These are phyloP conservation scores for Xerocomellus dryophilus DNA, from an alignment of 768 basidiomycete species.

Conservation along the genomic window DNA sequence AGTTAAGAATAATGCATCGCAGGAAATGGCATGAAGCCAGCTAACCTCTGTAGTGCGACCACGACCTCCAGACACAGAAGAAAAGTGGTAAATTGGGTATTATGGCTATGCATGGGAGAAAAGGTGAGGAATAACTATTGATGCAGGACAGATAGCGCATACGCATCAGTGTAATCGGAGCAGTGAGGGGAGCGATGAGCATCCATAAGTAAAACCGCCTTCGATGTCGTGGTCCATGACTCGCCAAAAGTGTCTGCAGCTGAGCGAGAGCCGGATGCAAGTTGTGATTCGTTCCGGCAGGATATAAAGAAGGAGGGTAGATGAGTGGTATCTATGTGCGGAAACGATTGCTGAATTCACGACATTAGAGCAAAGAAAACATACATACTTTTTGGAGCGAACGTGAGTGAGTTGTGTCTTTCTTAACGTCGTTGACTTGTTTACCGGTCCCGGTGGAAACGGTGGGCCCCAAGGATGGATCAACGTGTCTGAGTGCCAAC, in stretches of 20 bases:
- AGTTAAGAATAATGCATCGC: neutral
- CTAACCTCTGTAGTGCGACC: constrained; percentile 79
- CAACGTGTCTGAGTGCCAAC: constrained; percentile 66
- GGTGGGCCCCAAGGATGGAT: constrained; percentile 65
- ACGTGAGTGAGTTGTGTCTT: constrained; percentile 6
- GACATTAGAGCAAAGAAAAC: neutral
- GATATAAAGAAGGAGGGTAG: constrained; percentile 52
- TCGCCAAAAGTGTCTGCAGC: constrained; percentile 48
- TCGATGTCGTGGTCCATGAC: constrained; percentile 60
- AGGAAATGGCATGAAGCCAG: neutral
- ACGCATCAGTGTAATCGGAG: constrained; percentile 80
- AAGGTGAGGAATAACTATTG: neutral
- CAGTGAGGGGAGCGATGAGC: constrained; percentile 62
- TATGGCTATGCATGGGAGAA: constrained; percentile 47
- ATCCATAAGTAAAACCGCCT: constrained; percentile 68
- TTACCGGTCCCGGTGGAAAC: constrained; percentile 26
- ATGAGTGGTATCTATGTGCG: constrained; percentile 49
- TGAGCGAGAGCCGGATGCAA: constrained; percentile 41
- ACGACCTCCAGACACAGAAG: constrained; percentile 81
- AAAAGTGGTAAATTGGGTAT: constrained; percentile 85
- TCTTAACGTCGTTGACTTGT: constrained; percentile 14
- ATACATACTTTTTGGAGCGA: constrained; percentile 13
- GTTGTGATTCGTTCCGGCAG: constrained; percentile 27
- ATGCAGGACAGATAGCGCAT: constrained; percentile 28
- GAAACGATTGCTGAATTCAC: neutral